These are phyloP conservation scores for Aspergillus bridgeri DNA, from an alignment of 495 filamentous ascomycete species.

Conservation along the genomic window DNA sequence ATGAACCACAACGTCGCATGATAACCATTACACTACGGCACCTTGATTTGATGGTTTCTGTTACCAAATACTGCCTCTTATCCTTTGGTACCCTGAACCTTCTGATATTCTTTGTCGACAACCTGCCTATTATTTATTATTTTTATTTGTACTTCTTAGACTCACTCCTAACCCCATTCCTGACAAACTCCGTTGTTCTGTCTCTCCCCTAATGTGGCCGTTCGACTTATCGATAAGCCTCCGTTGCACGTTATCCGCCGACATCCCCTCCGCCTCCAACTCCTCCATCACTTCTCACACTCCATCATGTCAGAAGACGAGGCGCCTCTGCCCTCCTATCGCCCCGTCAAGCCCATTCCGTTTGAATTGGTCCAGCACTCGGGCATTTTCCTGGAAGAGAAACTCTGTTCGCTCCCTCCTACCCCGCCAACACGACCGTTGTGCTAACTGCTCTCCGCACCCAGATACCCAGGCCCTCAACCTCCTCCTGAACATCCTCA, in stretches of 20 bases:
- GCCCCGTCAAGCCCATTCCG: constrained; percentile 51
- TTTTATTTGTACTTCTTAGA: too few relatives aligned
- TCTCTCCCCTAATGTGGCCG: too few relatives aligned
- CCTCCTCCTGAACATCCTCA: constrained; percentile 63
- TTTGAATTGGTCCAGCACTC: constrained; percentile 62
- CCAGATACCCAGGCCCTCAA: constrained; percentile 66
- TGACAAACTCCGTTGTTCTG: constrained; percentile 6
- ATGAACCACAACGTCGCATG: constrained; percentile 26
- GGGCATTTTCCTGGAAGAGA: constrained; percentile 72
- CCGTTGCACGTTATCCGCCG: neutral
- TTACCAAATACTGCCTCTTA: neutral
- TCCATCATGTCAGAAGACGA: constrained; percentile 21
- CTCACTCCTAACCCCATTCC: neutral
- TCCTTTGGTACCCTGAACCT: too few relatives aligned
- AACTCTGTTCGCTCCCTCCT: constrained; percentile 52
- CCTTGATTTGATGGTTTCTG: constrained; percentile 17
- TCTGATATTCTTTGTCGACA: too few relatives aligned
- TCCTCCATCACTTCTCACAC: constrained; percentile 1
- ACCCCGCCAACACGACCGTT: neutral
- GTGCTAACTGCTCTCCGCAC: neutral
- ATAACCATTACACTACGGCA: constrained; percentile 31
- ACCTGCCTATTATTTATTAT: too few relatives aligned
- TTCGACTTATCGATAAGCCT: constrained; percentile 14
- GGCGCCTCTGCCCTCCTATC: constrained; percentile 35
- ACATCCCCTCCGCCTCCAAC: neutral